Evolutionary conservation across 306 rosid genomes (phyloP), one percentile per base, ranked within the genome.

Genomic region (Acacia melanoxylon): DNA sequence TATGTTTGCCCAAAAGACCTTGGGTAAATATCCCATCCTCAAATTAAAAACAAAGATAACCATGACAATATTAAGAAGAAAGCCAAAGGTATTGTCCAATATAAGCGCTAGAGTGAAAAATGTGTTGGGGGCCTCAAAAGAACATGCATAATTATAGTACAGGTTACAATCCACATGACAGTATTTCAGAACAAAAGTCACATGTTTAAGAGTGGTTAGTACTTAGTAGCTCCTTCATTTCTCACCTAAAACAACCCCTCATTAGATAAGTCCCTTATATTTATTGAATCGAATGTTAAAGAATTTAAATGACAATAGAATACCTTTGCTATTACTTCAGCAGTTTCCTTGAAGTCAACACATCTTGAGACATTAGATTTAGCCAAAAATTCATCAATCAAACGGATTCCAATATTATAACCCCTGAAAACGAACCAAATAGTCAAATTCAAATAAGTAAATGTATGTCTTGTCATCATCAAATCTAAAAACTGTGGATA

Each of bases 301-400:
- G 25, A 52, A 78, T 31, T 35, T 10, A 49, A 68, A 62, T 6
- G 13, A 45, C 13, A 68, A 65, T 31, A 54, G 52, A 70, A 78
- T 76, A 95, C 99, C 98, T 95, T 95, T 54, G 99, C 99, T 79
- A 95, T 95, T n/a, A 87, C 95, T 82, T 95, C 98, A 75, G 99
- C 93, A 0, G 98, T 93, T 88, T 95, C 99, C 82, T 89, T 92
- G 91, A 95, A 95, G 87, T 95, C 98, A 6, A 91, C 92, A 76
- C 99, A 95, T 81, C 97, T 92, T 37, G 99, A 87, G 76, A 95
- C 93, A 86, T 93, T 93, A 84, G 99, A 95, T 84, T 95, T 95
- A 52, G 99, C 99, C n/a, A 95, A 88, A 89, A 95, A 95, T 85
- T 95, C 99, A 82, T 95, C 99, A 63, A 95, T 85, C 81, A 95